Base-by-base conservation (phyloP, 768 basidiomycete genomes). In the Botryobasidium botryosum region DNA sequence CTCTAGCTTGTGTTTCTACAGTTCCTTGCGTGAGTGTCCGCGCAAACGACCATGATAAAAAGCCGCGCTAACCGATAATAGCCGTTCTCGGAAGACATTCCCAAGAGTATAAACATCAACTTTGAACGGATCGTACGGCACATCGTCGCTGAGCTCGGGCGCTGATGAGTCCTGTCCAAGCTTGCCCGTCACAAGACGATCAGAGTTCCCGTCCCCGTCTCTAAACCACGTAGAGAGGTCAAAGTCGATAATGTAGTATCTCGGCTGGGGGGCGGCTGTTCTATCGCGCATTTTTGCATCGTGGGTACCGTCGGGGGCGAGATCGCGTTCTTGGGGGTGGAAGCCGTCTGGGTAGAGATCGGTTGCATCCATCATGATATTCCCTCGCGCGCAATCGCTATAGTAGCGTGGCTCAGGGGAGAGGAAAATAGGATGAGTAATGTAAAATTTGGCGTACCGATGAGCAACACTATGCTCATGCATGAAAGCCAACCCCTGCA, bases 311-410 rank as follows among this genome's bases (percentile, higher is more conserved):
- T 43, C 35, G 3, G 28, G 46, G 6, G 5, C n/a, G 12, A 6
- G 24, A 1, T 3, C 5, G 10, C 23, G 29, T 18, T 15, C 17
- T 18, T 41, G 39, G 5, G 46, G 40, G 40, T 47, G 46, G 40
- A 39, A 47, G 6, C 46, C 46, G 0, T 15, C 18, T 1, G 46
- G 46, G 21, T 28, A 47, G 6, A 47, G 40, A 0, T 13, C 12
- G 20, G 40, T 27, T 12, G 29, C 46, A 42, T 47, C 46, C 46
- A 47, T 47, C 46, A 47, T 43, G 13, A 47, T 43, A 27, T 47
- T 47, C 18, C 40, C 46, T 26, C 35, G 35, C 3, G 46, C 46
- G 15, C 46, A 47, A 41, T 47, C 46, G 12, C 46, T 43, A 20
- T 2, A 5, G 24, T 15, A 46, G 10, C n/a, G n/a, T n/a, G n/a